Conservation (phyloP, 352 stramenopile genomes). For the Thraustochytrium sp. region DNA sequence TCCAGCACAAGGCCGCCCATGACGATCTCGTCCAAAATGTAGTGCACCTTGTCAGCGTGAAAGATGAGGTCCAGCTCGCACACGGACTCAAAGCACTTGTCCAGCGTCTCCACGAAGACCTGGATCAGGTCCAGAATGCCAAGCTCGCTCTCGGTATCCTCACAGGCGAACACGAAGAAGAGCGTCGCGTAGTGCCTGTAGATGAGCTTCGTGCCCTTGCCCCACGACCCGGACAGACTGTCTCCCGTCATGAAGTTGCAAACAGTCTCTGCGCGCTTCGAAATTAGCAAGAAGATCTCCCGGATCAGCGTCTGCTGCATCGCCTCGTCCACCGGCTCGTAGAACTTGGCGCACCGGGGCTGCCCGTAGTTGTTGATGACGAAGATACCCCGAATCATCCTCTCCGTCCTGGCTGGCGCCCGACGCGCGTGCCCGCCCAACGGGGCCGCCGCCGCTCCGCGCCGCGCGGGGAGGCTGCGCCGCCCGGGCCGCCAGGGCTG, state of each 20-base stretch:
- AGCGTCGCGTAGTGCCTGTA: constrained; percentile 98
- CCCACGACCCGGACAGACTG: constrained; percentile 48
- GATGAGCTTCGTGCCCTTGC: constrained; percentile 94
- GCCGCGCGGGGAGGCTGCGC: too few relatives aligned
- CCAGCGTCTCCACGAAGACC: constrained; percentile 88
- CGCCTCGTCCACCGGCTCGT: constrained; percentile 93
- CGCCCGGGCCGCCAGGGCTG: too few relatives aligned
- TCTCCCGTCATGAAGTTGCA: constrained; percentile 97
- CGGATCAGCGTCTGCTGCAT: constrained; percentile 94
- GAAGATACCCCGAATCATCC: constrained; percentile 97
- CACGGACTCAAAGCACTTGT: constrained; percentile 99
- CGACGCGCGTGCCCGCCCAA: too few relatives aligned
- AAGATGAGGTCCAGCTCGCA: constrained; percentile 99
- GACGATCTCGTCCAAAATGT: constrained; percentile 97
- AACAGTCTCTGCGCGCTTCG: constrained; percentile 91
- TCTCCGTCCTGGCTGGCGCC: too few relatives aligned
- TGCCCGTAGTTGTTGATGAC: constrained; percentile 99
- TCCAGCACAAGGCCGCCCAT: constrained; percentile 99
- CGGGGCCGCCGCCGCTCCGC: too few relatives aligned
- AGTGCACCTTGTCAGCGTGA: constrained; percentile 93
- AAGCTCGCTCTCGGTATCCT: constrained; percentile 95
- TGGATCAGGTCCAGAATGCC: constrained; percentile 99
- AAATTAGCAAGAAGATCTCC: constrained; percentile 97
- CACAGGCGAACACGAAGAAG: constrained; percentile 98
- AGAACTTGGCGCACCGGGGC: constrained; percentile 97